phyloP scores from a whole-genome alignment of 2,329 filamentous ascomycete genomes.

The Aspergillus arachidicola region DNA sequence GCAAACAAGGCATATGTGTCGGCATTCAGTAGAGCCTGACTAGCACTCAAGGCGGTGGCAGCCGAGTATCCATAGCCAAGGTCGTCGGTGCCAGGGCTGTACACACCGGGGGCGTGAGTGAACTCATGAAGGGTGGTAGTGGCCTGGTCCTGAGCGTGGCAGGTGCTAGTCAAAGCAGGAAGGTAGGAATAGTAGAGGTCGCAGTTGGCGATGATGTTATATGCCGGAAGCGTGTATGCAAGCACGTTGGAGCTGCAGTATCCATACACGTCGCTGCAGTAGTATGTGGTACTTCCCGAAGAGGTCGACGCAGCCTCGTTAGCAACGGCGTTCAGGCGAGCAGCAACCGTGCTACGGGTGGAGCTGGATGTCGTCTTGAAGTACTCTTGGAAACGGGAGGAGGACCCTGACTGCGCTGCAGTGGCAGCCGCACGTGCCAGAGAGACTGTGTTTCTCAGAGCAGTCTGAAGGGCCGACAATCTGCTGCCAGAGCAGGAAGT shows the following conservation, averaged over 20 bases:
- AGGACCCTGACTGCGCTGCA: slow-evolving; percentile 53
- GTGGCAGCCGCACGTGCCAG: slow-evolving; percentile 52
- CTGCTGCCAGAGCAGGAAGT: slow-evolving; percentile 58
- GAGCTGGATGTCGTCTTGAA: slow-evolving; percentile 61
- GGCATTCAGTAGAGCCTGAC: slow-evolving; percentile 63
- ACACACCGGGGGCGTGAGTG: slow-evolving; percentile 61
- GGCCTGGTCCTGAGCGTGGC: slow-evolving; percentile 67
- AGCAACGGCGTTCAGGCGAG: slow-evolving; percentile 56
- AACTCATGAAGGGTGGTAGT: slow-evolving; percentile 68
- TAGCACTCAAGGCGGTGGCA: slow-evolving; percentile 47
- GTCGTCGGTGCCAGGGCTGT: slow-evolving; percentile 60
- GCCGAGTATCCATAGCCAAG: slow-evolving; percentile 60
- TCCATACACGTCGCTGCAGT: slow-evolving; percentile 61
- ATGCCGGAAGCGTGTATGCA: slow-evolving; percentile 62
- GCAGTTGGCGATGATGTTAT: slow-evolving; percentile 64
- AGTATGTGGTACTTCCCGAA: slow-evolving; percentile 54
- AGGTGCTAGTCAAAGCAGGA: slow-evolving; percentile 51
- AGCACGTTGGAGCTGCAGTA: slow-evolving; percentile 57
- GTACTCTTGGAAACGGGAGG: slow-evolving; percentile 49
- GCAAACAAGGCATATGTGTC: slow-evolving; percentile 62
- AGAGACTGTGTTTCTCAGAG: slow-evolving; percentile 55
- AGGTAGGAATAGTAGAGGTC: slow-evolving; percentile 58
- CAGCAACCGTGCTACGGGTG: slow-evolving; percentile 54
- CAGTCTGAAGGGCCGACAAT: slow-evolving; percentile 50
- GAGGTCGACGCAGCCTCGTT: slow-evolving; percentile 57